A percentile compares a stretch with the other conserved stretches of the same genome.
phyloP scores from a whole-genome alignment of 75 land plant genomes.

The Pinus taeda region DNA sequence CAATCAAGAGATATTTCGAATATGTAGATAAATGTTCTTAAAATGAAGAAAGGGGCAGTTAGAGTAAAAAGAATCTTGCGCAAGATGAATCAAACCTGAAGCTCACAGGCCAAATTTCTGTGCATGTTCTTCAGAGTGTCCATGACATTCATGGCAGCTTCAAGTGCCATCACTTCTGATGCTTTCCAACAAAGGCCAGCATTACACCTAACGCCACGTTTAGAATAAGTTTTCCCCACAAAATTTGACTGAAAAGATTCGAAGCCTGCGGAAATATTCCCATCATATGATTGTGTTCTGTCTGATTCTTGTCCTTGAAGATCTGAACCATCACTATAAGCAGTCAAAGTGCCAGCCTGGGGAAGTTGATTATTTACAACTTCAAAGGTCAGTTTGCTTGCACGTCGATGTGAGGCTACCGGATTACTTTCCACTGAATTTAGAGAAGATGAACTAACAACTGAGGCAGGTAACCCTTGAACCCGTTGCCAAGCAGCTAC shows the following conservation, averaged over 20 bases:
- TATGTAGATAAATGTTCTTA: no score
- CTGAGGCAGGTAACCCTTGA: neutral
- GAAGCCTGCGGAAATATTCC: constrained; percentile 35
- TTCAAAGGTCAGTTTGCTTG: constrained; percentile 19
- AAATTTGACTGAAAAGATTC: constrained; percentile 52
- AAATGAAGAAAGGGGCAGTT: neutral
- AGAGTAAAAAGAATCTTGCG: neutral
- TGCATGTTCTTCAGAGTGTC: constrained; percentile 90
- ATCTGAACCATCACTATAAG: constrained; percentile 56
- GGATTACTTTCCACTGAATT: constrained; percentile 13
- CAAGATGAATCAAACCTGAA: constrained; percentile 59
- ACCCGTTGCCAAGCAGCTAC: constrained; percentile 2
- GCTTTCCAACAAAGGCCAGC: constrained; percentile 62
- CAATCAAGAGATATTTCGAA: no score
- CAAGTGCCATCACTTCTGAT: constrained; percentile 91
- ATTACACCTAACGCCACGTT: constrained; percentile 43
- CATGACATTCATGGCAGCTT: constrained; percentile 98
- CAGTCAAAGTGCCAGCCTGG: constrained; percentile 33
- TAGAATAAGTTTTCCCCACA: constrained; percentile 30
- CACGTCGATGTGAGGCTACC: constrained; percentile 12
- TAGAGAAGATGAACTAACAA: constrained; percentile 9
- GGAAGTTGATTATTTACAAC: constrained; percentile 43
- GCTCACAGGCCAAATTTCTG: constrained; percentile 82
- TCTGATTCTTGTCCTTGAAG: constrained; percentile 73
- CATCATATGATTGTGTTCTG: constrained; percentile 42